Evolutionary conservation across 23 red algal genomes (phyloP), one percentile per base, ranked within the genome.

Genomic region (Agarophyton chilense): DNA sequence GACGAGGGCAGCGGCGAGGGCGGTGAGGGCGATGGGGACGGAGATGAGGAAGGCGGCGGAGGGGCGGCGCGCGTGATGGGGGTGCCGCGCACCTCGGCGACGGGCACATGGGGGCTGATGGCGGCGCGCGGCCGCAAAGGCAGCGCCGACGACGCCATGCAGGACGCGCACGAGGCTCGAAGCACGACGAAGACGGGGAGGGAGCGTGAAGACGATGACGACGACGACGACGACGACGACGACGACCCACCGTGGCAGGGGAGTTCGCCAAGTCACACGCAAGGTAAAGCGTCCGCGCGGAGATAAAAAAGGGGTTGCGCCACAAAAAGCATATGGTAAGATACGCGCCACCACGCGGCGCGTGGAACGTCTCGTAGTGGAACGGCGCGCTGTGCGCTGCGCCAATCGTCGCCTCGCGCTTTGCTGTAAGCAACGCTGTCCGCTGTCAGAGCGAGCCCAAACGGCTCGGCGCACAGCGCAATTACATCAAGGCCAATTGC

Each of bases 81-180:
- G 11, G 68, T 10, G 57, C 86, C 72, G 55, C 87, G 44, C 11
- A 79, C 55, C 55, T 72, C 51, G 19, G 71, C 87, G 11, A 81
- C 74, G 36, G 87, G 62, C 9, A 91, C 87, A 53, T 49, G 74
- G 19, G 66, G 21, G 45, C 9, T 28, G 84, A 45, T 31, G 29
- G 67, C 17, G 19, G 84, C 24, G 39, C 55, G 42, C 29, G 79
- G 13, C 10, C 26, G 56, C 13, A 34, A 28, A 35, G 81, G 16
- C 17, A 34, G 44, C 31, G 19, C 13, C 36, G 16, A 24, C 13
- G 81, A n/a, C n/a, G n/a, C n/a, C n/a, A n/a, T n/a, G n/a, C n/a
- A n/a, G n/a, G n/a, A n/a, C n/a, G n/a, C n/a, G n/a, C n/a, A n/a
- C n/a, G n/a, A n/a, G n/a, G n/a, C n/a, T n/a, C n/a, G n/a, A n/a